Base-by-base conservation (phyloP, 345 rosid species). In the Trapa incisa region DNA sequence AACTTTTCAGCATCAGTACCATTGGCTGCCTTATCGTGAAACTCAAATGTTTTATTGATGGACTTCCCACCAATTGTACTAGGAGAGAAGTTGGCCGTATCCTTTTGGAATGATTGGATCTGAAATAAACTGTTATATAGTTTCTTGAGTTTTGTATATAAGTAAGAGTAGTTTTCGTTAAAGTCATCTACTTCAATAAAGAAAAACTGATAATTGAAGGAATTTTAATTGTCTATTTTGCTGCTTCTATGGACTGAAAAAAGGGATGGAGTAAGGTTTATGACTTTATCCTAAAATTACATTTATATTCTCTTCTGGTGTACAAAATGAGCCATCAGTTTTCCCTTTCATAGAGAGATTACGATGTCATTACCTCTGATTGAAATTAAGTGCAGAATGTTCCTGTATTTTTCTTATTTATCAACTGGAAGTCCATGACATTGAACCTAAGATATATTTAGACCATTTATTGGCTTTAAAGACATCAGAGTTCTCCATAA, bases 41-140 rank as follows among this genome's bases (percentile, higher is more conserved):
- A 80, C n/a, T 80, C 88, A 0, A 84, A 78, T 65, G 74, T 82
- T 70, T 73, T 86, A 72, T 79, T 79, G 84, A 74, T 67, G 86
- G 86, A 47, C 91, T 86, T 50, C 86, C 86, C 65, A 79, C 80
- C 14, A 83, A 84, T 70, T 84, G 88, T 76, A 80, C 84, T 39
- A 79, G 88, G 73, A 80, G 91, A 72, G 91, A 86, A 80, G 91
- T 82, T n/a, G 82, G 85, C 3, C 84, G 87, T 84, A 82, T 86
- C 88, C 86, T 86, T 80, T 73, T 65, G 22, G 7, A 13, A 13
- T 61, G 36, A 58, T 35, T 58, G 63, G 15, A 58, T 58, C 4
- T 33, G 15, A 10, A 22, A n/a, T 11, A 2, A 58, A 32, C 15
- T 1, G 56, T 8, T 54, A 39, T 36, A 37, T 58, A 38, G 56